A percentile compares a stretch with the other conserved stretches of the same genome.
These are phyloP conservation scores for Phytophthora fragariae DNA, from an alignment of 352 stramenopile species.

Conservation along the genomic window DNA sequence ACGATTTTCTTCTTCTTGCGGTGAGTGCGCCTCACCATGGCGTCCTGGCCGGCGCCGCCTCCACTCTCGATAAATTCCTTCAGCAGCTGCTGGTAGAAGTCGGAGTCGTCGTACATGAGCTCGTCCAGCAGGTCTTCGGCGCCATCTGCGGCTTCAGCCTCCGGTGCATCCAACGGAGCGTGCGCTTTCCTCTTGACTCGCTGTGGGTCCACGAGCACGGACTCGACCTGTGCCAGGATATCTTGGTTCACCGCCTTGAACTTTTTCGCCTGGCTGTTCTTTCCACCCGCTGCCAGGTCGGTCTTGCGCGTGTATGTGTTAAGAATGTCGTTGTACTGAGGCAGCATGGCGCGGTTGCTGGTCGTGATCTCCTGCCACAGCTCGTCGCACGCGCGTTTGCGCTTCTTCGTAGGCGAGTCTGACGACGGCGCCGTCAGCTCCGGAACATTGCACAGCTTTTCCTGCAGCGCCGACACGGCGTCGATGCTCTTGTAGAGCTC, in stretches of 20 bases:
- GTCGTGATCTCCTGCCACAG: constrained; percentile 60
- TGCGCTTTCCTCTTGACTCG: constrained; percentile 89
- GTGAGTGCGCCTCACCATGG: constrained; percentile 62
- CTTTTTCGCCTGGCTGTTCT: constrained; percentile 78
- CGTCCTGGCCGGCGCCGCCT: constrained; percentile 54
- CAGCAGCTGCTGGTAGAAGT: constrained; percentile 90
- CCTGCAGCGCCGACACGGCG: constrained; percentile 62
- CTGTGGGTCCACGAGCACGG: constrained; percentile 81
- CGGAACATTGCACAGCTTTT: constrained; percentile 71
- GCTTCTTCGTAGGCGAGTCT: constrained; percentile 56
- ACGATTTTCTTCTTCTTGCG: constrained; percentile 89
- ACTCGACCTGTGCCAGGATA: constrained; percentile 85
- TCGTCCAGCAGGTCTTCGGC: constrained; percentile 73
- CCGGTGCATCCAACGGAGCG: constrained; percentile 52
- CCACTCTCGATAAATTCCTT: constrained; percentile 91
- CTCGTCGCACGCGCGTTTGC: constrained; percentile 65
- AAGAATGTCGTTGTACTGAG: constrained; percentile 86
- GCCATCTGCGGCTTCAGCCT: constrained; percentile 42
- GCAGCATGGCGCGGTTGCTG: constrained; percentile 56
- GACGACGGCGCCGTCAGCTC: constrained; percentile 55
- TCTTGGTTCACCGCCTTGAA: constrained; percentile 92
- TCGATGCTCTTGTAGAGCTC: constrained; percentile 76
- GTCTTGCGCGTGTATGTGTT: constrained; percentile 85
- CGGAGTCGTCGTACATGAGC: constrained; percentile 88
- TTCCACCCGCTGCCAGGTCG: constrained; percentile 58